Evolutionary conservation across 2,329 filamentous ascomycete species (phyloP), one percentile per base, ranked within the genome.

Genomic region (Cytospora piceicola): DNA sequence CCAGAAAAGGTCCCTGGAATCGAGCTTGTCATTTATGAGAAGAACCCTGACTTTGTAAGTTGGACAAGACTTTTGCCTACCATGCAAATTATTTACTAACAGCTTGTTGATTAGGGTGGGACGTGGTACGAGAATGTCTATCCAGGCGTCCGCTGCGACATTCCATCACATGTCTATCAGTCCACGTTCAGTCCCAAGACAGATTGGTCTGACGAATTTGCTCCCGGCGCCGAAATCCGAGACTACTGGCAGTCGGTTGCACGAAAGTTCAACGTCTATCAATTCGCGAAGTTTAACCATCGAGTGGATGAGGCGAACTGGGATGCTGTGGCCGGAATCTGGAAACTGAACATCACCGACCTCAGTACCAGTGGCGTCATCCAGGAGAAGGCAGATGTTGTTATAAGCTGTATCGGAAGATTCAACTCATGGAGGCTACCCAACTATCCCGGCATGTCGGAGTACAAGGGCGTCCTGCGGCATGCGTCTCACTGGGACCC

Each of bases 141-240:
- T 68, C 88, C 88, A 0, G 88, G 66, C 39, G 86, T 90, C 0
- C 79, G 87, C 52, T 92, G 89, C 70, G 88, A 91, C 73, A 85
- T 92, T 17, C 88, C 89, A 0, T 84, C 88, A 0, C 87, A 90
- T 73, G 87, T 89, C 24, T 92, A 92, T 70, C 89, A 91, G 72
- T 85, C 84, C 9, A 87, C 86, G 0, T 92, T 91, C 73, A 80
- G 81, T 8, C 88, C 88, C 0, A 92, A 92, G 64, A 84, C 82
- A 0, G 81, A 90, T 69, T 93, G 90, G 90, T 83, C 82, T 0
- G 87, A 91, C 70, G 82, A 88, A 66, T 92, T 90, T 71, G 85
- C 89, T 0, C 84, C 85, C 46, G 89, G 89, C 0, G 73, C 77
- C 4, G 90, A 93, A 73, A 92, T 93, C 66, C 77, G 81, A 8